phyloP scores from a whole-genome alignment of 202 grass and related monocot genomes.

The Panicum hallii region DNA sequence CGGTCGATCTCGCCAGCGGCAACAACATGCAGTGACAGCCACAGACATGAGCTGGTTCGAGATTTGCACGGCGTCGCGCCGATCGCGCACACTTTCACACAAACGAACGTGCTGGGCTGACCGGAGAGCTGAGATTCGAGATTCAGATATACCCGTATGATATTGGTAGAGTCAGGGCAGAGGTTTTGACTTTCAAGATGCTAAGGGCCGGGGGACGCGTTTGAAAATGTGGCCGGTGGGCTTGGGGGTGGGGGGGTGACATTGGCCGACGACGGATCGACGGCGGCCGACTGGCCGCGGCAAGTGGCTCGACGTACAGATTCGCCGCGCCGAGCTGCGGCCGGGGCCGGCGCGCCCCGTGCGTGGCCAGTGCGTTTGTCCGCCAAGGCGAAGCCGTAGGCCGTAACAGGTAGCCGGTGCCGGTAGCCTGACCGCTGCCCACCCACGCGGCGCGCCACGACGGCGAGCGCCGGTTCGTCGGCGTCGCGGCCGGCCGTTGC shows the following conservation, averaged over 20 bases:
- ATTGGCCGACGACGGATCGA: neutral
- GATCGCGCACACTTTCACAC: neutral
- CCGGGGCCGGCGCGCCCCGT: too few species aligned
- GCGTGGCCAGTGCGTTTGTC: neutral
- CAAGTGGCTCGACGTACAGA: neutral
- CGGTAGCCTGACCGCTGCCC: neutral
- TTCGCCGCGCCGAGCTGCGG: neutral
- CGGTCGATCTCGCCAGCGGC: neutral
- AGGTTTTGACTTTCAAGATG: slow-evolving; percentile 14
- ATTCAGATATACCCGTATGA: neutral
- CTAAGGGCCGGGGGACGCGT: neutral
- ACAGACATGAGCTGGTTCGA: neutral
- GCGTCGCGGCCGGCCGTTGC: neutral
- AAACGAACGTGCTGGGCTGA: neutral
- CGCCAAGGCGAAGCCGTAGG: neutral
- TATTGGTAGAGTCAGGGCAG: neutral
- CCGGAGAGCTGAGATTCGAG: neutral
- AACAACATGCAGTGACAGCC: neutral
- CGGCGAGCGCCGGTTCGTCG: neutral
- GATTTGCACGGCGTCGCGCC: neutral
- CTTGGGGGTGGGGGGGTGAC: too few species aligned
- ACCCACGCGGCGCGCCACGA: neutral
- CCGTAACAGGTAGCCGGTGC: neutral
- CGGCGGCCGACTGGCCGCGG: neutral
- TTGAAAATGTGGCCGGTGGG: slow-evolving; percentile 12